Evolutionary conservation across 495 filamentous ascomycete genomes (phyloP), one percentile per base, ranked within the genome.

Genomic region (Lepidopterella palustris): DNA sequence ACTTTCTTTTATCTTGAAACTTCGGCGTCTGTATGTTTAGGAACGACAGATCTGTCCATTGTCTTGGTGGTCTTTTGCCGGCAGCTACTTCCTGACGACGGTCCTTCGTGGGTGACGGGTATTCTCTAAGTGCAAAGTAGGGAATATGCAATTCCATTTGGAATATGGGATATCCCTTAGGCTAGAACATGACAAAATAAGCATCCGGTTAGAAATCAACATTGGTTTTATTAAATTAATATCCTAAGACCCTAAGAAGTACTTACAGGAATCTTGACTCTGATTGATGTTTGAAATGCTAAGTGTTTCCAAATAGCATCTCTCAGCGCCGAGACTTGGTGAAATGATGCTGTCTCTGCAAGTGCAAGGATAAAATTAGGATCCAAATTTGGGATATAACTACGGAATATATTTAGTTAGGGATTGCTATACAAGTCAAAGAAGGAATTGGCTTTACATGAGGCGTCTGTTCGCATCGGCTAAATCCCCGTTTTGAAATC

Each of bases 141-240:
- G 59, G 53, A 25, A 61, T 15, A n/a, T 61, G 59, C 10, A 61
- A 42, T 28, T 61, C 59, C 21, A 61, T 23, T 0, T 45, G 53
- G 29, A 61, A 61, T 15, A 40, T 45, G 15, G 23, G 15, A 20
- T 8, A 51, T 26, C 45, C 53, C 6, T n/a, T 10, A 1, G 40
- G 9, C 26, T 50, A 40, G 13, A 15, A 9, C 13, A 42, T n/a
- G 2, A 13, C 1, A 28, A 51, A 13, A 5, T 23, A 51, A 51
- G 3, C 20, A 6, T 18, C 45, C 20, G 20, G 15, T 50, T 39
- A 39, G 39, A 2, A 42, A 1, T 42, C 6, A 15, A 2, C 1
- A 42, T n/a, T n/a, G n/a, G n/a, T n/a, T n/a, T n/a, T n/a, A n/a
- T n/a, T n/a, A n/a, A n/a, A n/a, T n/a, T n/a, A n/a, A n/a, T n/a